Evolutionary conservation across 2,329 filamentous ascomycete genomes (phyloP).

Genomic region (Trichoderma breve): DNA sequence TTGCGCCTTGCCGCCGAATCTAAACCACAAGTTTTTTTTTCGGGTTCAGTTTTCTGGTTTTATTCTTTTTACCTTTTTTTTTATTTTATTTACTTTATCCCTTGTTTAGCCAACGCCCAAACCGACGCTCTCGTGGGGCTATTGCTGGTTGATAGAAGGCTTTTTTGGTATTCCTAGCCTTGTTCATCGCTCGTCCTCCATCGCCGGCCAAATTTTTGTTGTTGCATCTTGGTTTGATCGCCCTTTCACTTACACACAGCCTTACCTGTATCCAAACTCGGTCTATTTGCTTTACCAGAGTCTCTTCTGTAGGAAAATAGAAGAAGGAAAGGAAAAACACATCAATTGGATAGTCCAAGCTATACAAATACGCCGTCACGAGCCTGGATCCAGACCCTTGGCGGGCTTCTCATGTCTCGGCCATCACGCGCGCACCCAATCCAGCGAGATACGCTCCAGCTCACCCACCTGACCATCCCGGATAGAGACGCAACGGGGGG

Average conservation of each 20-base stretch:
- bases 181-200: neutral
- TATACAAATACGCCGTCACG: neutral
- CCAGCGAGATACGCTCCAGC: slow-evolving; percentile 16
- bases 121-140: neutral
- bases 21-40: slow-evolving; percentile 1
- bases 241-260: neutral
- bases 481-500: slow-evolving; percentile 8
- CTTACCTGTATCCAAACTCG: neutral
- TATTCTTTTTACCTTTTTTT: neutral
- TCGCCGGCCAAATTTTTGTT: neutral
- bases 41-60: neutral
- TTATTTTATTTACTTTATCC: neutral
- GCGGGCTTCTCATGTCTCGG: slow-evolving; percentile 24
- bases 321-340: neutral
- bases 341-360: neutral
- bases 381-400: slow-evolving; percentile 11
- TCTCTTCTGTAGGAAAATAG: neutral
- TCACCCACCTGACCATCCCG: slow-evolving; percentile 16
- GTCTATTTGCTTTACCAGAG: neutral
- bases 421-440: slow-evolving; percentile 22
- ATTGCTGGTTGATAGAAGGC: neutral
- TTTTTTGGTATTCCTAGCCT: neutral
- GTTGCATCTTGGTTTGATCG: neutral
- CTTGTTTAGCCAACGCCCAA: neutral
- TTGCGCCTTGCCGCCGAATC: slow-evolving; percentile 10